Evolutionary conservation across 768 basidiomycete species (phyloP), one percentile per base, ranked within the genome.

Genomic region (Trametes punicea): DNA sequence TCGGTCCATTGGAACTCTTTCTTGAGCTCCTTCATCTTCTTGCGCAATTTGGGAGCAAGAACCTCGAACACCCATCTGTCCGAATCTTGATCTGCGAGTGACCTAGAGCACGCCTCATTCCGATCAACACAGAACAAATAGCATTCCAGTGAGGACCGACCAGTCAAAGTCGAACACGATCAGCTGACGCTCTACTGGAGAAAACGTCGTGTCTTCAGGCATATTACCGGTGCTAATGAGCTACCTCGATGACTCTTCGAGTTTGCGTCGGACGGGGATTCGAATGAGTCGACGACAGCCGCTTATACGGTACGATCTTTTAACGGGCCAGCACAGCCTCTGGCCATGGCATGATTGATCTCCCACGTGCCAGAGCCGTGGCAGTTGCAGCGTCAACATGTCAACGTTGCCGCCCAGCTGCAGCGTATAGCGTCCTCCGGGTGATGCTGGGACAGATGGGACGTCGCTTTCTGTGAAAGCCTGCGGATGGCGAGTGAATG

Each of bases 81-180:
- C 0, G 94, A 88, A 74, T 99, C 97, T 75, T 98, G 95, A 74
- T 99, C 96, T 51, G 86, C 85, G 73, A 90, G 81, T 31, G 90
- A 93, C 90, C 90, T 93, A 62, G 33, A 46, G 8, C 21, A 25
- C 11, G n/a, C 4, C 16, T 23, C 30, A 23, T 30, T 2, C n/a
- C 34, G 2, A 51, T 33, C 25, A 39, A 29, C 33, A 2, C 9
- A 18, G 16, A n/a, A 20, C n/a, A 6, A 21, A 26, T 11, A 38
- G 4, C 9, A 18, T 10, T 23, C 34, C 6, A 6, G 8, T 4
- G 8, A 18, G 8, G 6, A 65, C 69, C 61, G 60, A 88, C 96
- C 95, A 98, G 79, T 99, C 96, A 74, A 98, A 99, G 71, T 99
- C 96, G 63, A 89, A 98, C 13, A 98, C 85, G 56, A 98, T 76